Conservation (phyloP, 2,329 filamentous ascomycete genomes). For the Microdochium trichocladiopsis region DNA sequence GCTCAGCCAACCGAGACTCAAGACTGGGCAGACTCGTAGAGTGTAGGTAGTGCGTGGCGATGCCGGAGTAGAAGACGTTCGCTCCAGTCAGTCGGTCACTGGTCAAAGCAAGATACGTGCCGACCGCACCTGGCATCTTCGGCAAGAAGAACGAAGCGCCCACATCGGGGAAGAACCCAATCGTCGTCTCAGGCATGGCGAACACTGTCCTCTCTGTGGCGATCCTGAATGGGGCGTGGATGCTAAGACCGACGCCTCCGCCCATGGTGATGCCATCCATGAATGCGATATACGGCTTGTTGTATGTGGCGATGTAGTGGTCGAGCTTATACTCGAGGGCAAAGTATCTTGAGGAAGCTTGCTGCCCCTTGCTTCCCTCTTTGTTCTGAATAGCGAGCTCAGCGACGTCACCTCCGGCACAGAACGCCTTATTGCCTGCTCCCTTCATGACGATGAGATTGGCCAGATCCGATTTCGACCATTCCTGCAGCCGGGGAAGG, state of each 20-base stretch:
- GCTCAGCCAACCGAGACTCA: slow-evolving; percentile 78
- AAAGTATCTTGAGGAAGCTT: slow-evolving; percentile 78
- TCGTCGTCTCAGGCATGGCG: slow-evolving; percentile 97
- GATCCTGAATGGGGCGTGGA: slow-evolving; percentile 93
- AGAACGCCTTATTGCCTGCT: slow-evolving; percentile 76
- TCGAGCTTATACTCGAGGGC: slow-evolving; percentile 93
- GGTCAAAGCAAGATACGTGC: slow-evolving; percentile 90
- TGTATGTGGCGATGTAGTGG: slow-evolving; percentile 88
- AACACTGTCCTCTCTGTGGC: slow-evolving; percentile 94
- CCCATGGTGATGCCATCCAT: slow-evolving; percentile 99
- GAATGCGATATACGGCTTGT: slow-evolving; percentile 87
- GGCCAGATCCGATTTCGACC: slow-evolving; percentile 90
- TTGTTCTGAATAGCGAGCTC: slow-evolving; percentile 70
- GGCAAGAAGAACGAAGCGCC: slow-evolving; percentile 95
- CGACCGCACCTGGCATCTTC: slow-evolving; percentile 76
- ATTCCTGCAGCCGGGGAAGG: slow-evolving; percentile 79
- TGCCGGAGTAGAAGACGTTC: slow-evolving; percentile 81
- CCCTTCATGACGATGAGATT: slow-evolving; percentile 92
- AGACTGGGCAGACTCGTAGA: slow-evolving; percentile 77
- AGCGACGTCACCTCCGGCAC: slow-evolving; percentile 86
- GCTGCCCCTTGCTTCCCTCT: slow-evolving; percentile 60
- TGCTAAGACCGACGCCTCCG: slow-evolving; percentile 86
- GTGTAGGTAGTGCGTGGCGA: slow-evolving; percentile 95
- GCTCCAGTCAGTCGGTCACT: slow-evolving; percentile 76
- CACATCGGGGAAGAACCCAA: slow-evolving; percentile 98